phyloP scores from a whole-genome alignment of 202 grass and related monocot species.

The Brachypodium distachyon region DNA sequence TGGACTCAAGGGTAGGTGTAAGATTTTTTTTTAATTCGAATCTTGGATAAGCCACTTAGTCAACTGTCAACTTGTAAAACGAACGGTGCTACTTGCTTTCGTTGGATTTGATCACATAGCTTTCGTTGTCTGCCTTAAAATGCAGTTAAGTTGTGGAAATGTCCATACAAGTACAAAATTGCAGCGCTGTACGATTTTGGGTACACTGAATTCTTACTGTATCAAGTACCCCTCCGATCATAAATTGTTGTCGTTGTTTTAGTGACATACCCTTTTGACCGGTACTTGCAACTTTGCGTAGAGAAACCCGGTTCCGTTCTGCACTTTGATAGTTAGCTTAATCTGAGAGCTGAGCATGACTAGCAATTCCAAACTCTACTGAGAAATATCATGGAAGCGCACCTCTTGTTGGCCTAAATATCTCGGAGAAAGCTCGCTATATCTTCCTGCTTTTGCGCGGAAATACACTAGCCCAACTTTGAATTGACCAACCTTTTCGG shows the following conservation, averaged over 20 bases:
- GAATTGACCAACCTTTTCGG: constrained; percentile 9
- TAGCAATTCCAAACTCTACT: not conserved
- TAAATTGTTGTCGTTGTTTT: too few species aligned
- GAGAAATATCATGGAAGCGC: not conserved
- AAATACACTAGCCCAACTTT: not conserved
- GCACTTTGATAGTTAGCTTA: not conserved
- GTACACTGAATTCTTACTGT: not conserved
- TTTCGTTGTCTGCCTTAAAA: too few species aligned
- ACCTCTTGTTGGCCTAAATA: not conserved
- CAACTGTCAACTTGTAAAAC: not conserved
- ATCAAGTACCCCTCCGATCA: not conserved
- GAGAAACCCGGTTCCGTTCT: not conserved
- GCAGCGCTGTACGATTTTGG: not conserved
- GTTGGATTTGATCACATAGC: too few species aligned
- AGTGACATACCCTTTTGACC: constrained; percentile 18
- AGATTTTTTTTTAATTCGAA: not conserved
- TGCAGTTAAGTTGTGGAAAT: not conserved
- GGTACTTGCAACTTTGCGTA: not conserved
- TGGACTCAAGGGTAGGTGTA: not conserved
- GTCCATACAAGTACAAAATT: not conserved
- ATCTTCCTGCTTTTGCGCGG: not conserved
- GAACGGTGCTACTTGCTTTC: not conserved
- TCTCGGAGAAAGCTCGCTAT: not conserved
- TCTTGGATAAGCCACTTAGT: not conserved
- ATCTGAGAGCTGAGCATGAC: not conserved